Evolutionary conservation across 225 moss, liverwort and hornwort species (phyloP).

Genomic region (Anthoceros angustus): DNA sequence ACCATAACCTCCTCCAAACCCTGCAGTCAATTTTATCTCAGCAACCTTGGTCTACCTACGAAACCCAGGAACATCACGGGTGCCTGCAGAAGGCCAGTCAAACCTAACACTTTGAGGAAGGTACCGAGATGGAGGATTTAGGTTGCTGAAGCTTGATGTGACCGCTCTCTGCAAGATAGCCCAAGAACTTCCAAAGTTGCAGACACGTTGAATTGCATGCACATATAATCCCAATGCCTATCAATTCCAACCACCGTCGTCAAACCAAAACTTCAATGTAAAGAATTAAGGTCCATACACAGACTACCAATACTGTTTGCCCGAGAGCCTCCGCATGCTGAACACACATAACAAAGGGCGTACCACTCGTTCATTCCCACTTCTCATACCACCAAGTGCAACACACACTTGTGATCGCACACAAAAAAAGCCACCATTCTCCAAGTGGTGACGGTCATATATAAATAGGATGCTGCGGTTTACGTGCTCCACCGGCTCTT

Average conservation of each 20-base stretch:
- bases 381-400: slow-evolving; percentile 71
- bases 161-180: slow-evolving; percentile 23
- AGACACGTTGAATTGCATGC: too few species aligned
- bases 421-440: slow-evolving; percentile 88
- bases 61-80: neutral
- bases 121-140: slow-evolving; percentile 44
- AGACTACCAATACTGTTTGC: neutral
- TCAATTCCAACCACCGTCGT: neutral
- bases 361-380: slow-evolving; percentile 50
- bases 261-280: too few species aligned
- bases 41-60: too few species aligned
- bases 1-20: too few species aligned
- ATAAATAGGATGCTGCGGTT: slow-evolving; percentile 73
- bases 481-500: slow-evolving; percentile 92
- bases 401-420: slow-evolving; percentile 61
- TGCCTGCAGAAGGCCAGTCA: neutral
- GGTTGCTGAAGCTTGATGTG: slow-evolving; percentile 24
- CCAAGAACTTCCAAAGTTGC: too few species aligned
- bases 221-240: neutral
- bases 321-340: neutral
- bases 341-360: slow-evolving; percentile 4
- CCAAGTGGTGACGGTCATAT: slow-evolving; percentile 93
- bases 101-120: slow-evolving; percentile 36
- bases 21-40: too few species aligned
- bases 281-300: neutral